Evolutionary conservation across 176 grass and related monocot species (phyloP), one percentile per base, ranked within the genome.

Genomic region (Urochloa ruziziensis): DNA sequence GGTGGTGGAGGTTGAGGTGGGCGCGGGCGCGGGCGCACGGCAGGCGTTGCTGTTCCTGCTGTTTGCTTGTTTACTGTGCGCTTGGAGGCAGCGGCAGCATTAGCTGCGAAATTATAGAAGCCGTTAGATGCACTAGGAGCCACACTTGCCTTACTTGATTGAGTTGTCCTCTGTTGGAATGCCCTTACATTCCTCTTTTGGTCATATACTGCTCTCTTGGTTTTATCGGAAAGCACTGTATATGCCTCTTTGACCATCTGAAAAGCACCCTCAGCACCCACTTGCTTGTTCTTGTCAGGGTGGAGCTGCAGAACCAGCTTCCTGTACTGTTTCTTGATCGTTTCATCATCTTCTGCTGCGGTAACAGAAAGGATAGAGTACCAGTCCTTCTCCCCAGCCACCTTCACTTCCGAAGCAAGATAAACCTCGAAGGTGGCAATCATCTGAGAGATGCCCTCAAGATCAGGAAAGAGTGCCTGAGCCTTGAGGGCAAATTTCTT

Each of bases 251-350:
- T 54, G 43, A 89, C 25, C n/a, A 75, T 36, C 29, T 75, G 39
- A 51, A 89, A 89, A 80, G 82, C 87, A 74, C 59, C 87, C 40
- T 67, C 35, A 47, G 87, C 87, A 65, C 82, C 87, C 29, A 85
- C 74, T 37, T 69, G 74, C 18, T 85, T 85, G 76, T 85, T 89
- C 68, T 80, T 89, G 56, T 84, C 81, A 0, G 87, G 7, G 84
- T 4, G 21, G 5, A 23, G 7, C 19, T n/a, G 21, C 21, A 2
- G 2, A 54, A 54, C 19, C 19, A 54, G 19, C 52, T 54, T 23
- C 6, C 4, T 18, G 7, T 19, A 2, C 18, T 19, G 17, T 52
- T 19, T 21, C 7, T 19, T 10, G 0, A 52, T 16, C 1, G 17
- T 19, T 5, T 21, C 5, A 21, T 52, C 49, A 52, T 52, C 49